Percentiles rank a stretch among this genome's conserved stretches.
phyloP scores from a whole-genome alignment of 1,284 basidiomycete genomes.

The Microbotryum scabiosae region DNA sequence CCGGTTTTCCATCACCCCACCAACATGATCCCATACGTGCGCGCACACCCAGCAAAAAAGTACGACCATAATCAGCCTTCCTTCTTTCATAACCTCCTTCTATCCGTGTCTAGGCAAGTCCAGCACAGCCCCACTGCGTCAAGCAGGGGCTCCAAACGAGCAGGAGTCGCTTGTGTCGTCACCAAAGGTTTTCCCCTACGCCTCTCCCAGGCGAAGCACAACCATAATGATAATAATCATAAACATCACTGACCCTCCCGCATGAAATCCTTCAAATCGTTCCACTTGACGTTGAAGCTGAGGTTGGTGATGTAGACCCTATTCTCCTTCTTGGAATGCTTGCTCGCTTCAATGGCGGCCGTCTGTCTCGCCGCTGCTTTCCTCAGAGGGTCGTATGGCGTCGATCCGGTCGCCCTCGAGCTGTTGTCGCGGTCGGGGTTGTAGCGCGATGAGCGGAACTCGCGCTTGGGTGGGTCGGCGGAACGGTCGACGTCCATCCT shows the following conservation, averaged over 20 bases:
- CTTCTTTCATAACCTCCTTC: neutral
- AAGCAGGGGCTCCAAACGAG: no score
- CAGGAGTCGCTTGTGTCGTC: slow-evolving; percentile 1
- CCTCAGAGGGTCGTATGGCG: slow-evolving; percentile 21
- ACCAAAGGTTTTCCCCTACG: neutral
- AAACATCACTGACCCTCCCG: slow-evolving; percentile 80
- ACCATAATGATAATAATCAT: slow-evolving; percentile 30
- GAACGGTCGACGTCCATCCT: slow-evolving; percentile 3
- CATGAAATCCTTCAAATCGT: slow-evolving; percentile 97
- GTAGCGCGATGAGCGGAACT: neutral
- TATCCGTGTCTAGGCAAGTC: no score
- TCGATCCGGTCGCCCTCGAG: neutral
- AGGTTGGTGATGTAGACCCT: slow-evolving; percentile 97
- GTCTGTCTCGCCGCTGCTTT: slow-evolving; percentile 31
- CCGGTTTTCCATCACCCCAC: neutral
- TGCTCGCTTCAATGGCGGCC: slow-evolving; percentile 48
- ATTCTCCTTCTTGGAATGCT: slow-evolving; percentile 92
- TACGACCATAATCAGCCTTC: neutral
- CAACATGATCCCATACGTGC: no score
- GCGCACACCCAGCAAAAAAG: no score
- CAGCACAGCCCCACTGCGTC: no score
- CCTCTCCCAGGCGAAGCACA: slow-evolving; percentile 49
- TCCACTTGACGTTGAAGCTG: slow-evolving; percentile 93
- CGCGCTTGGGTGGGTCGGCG: no score
- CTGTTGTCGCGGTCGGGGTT: slow-evolving; percentile 2